Base-by-base conservation (phyloP, 192 early-diverging fungal genomes). In the Pilaira anomala region DNA sequence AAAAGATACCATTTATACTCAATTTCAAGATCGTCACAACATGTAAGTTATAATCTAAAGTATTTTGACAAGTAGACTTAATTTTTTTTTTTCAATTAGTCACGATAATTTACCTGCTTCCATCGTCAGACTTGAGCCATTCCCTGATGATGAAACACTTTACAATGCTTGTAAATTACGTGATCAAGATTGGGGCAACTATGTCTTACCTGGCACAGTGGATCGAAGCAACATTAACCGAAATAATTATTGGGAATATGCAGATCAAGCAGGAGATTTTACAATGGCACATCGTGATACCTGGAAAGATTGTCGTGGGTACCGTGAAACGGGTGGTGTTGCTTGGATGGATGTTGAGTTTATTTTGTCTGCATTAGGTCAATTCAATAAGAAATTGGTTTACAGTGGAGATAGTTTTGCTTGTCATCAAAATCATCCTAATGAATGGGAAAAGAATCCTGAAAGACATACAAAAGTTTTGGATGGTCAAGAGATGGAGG, bases 261-360 rank as follows among this genome's bases (percentile, higher is more conserved):
- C 45, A 7, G 62, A 70, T 21, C 68, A 70, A 26, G 68, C 68
- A 16, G 60, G 68, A 30, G 68, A 70, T 42, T 70, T 70, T 64
- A 70, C 53, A 13, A 39, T 70, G 18, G 68, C 62, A 3, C 62
- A 70, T 14, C 44, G 62, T 22, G 62, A 64, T 42, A 70, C 68
- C 14, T 70, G 68, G 68, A 56, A 44, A 22, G 30, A 48, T 7
- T 42, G 54, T 1, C 40, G 54, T 25, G 68, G 60, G 18, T 69
- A 63, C 29, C 51, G 68, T 13, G 68, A 69, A 45, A 48, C 52
- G n/a, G 68, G 60, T n/a, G 68, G 60, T 19, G 44, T 51, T 22
- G 60, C 68, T 5, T 69, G 68, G 68, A 42, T 64, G 52, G 68
- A 70, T 48, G 59, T 70, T 22, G 68, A 70, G 36, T 70, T 70